Base-by-base conservation (phyloP, 164 flowering plant species). In the Pachysandra terminalis region DNA sequence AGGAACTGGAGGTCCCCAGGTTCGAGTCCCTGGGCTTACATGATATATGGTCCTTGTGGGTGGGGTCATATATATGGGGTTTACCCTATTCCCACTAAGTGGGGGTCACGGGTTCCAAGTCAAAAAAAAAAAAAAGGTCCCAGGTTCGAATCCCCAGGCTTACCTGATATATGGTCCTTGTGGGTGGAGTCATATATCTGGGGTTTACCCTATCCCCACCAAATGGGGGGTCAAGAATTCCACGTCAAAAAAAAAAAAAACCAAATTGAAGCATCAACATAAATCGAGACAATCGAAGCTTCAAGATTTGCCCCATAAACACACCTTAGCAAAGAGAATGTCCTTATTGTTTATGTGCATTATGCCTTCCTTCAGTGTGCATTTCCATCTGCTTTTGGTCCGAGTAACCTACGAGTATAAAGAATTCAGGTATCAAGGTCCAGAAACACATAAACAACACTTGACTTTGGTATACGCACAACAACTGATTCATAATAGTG, bases 321-420 rank as follows among this genome's bases (percentile, higher is more conserved):
- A 27, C 22, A 89, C 99, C 98, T 95, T 95, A 49, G 83, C 90
- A 76, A 95, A 95, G 78, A 95, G 91, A 68, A 92, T 81, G 73
- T 95, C 97, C 80, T 90, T 92, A 48, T 79, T 76, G 74, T 89
- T 89, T 68, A 95, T 85, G 75, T 81, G 97, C 97, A 95, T 92
- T 60, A 95, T 90, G 32, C 99, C 99, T 78, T 89, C 94, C 85
- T 95, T 95, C 21, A 95, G 86, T 1, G 86, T 83, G 85, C 97
- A 95, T 71, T 90, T 95, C 99, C 99, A 92, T 82, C 82, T 80
- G 91, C 91, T 95, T 82, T 95, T 95, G 73, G 99, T 87, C 54
- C 99, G 87, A 6, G 94, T 89, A 52, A 92, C 98, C 98, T 95
- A 57, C 21, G 5, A 65, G 71, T 45, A 25, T 61, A 72, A 68